Evolutionary conservation across 2,329 filamentous ascomycete genomes (phyloP).

Genomic region (Simplicillium aogashimaense): DNA sequence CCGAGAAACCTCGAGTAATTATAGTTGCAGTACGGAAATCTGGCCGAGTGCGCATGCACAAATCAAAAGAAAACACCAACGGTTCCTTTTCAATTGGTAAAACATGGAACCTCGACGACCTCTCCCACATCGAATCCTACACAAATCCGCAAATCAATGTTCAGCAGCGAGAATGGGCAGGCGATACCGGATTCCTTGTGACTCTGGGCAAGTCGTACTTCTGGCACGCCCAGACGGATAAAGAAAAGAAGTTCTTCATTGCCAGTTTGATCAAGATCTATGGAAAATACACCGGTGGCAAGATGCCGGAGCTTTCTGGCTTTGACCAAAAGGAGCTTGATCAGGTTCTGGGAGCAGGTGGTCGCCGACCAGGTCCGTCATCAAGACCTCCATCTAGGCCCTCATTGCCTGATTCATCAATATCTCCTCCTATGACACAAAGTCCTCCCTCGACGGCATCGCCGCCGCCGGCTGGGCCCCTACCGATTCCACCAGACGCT

Average conservation of each 20-base stretch:
- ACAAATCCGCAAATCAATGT: constrained; percentile 49
- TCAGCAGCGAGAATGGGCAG: constrained; percentile 65
- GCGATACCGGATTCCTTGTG: constrained; percentile 75
- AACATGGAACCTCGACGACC: constrained; percentile 92
- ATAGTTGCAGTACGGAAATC: constrained; percentile 90
- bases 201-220: constrained; percentile 92
- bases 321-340: constrained; percentile 76
- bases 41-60: constrained; percentile 88
- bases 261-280: constrained; percentile 94
- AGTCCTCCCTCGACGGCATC: constrained; percentile 1
- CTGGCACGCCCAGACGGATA: constrained; percentile 86
- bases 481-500: constrained; percentile 4
- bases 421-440: constrained; percentile 4
- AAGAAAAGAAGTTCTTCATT: constrained; percentile 99
- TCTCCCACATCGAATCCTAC: constrained; percentile 75
- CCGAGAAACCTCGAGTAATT: constrained; percentile 84
- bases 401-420: constrained; percentile 14
- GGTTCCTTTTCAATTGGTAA: constrained; percentile 96
- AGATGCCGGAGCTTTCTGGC: constrained; percentile 65
- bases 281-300: constrained; percentile 88
- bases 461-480: neutral
- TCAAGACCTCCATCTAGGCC: constrained; percentile 16
- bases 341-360: constrained; percentile 54
- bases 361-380: constrained; percentile 14
- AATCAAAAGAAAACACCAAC: constrained; percentile 90